Base-by-base conservation (phyloP, 441 rosid species). In the Euphorbia celastroides region DNA sequence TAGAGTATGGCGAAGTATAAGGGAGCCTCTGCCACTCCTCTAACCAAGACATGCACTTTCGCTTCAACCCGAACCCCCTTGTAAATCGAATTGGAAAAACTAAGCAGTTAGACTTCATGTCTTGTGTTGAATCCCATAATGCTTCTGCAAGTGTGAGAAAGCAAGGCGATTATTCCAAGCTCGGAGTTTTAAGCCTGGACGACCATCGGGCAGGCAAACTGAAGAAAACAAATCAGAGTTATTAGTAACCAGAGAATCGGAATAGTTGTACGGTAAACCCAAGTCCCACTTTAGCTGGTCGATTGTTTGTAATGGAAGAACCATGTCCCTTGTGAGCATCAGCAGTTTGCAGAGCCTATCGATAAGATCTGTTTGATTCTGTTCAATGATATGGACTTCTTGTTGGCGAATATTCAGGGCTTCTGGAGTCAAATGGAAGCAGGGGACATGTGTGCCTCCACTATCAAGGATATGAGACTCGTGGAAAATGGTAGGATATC, bases 201-300 rank as follows among this genome's bases (percentile, higher is more conserved):
- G 85, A 65, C 80, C 84, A 56, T 78, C 84, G 9, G 86, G 80
- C 27, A 85, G 79, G 57, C 66, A 51, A 28, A 87, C 80, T 23
- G 79, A 80, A 68, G 80, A 74, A 72, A 92, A 92, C 16, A 82
- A 69, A 65, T 85, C 78, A 30, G 72, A 73, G 57, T 77, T 65
- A 65, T 63, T 72, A n/a, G 76, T 73, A 67, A 85, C 71, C 71
- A 89, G 44, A 0, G 77, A 69, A 61, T 67, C 72, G 54, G n/a
- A n/a, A 46, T 89, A 88, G 72, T 83, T 75, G 69, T 72, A 81
- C 0, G 96, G 98, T 80, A 92, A 72, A 42, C 98, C 98, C 62
- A 92, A 50, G 79, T 92, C 98, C 94, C 96, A 92, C 75, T 78
- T 80, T 67, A 88, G 85, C 81, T 89, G 94, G 57, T 89, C 94